Base-by-base conservation (phyloP, 2,329 filamentous ascomycete species). In the Ophiocordyceps australis region DNA sequence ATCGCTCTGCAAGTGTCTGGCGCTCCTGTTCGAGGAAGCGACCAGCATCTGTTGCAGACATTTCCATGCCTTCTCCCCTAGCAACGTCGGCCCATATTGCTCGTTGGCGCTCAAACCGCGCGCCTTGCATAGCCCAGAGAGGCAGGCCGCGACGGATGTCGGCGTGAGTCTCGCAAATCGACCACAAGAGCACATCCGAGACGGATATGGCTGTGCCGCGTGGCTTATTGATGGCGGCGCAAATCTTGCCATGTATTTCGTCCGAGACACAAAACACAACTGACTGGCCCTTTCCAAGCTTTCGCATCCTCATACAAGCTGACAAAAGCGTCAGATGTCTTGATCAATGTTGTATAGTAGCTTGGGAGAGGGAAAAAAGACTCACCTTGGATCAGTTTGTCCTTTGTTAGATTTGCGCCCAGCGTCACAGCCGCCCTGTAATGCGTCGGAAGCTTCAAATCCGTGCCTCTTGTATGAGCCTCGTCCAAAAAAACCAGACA, bases 401-500 rank as follows among this genome's bases (percentile, higher is more conserved):
- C 77, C 35, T 82, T 83, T 0, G 67, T 74, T 2, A 80, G 36
- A 5, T 53, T 50, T 0, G 68, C 55, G 0, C 75, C 74, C 0
- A 85, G 43, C 0, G 74, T 81, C 0, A 82, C 66, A 0, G 67
- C 69, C 0, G 74, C 78, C 2, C 65, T 50, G 34, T 69, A 73
- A 7, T 59, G 3, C 0, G 28, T 22, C 0, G 72, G 75, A 2
- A 80, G 42, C 14, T 59, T 61, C 2, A 82, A 38, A 32, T 83
- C 75, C 0, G 62, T 78, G 0, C 77, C 76, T 28, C 76, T 46
- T 0, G 74, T 77, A 32, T 82, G 75, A 0, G 63, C 61, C 30
- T 83, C 68, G 28, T 82, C 75, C 0, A 85, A 49, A 30, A 70
- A 82, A 0, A 81, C 55, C 0, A 78, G 39, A 30, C 75, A 82